These are phyloP conservation scores for Fusarium sp. DNA, from an alignment of 2,329 filamentous ascomycete species.

Conservation along the genomic window DNA sequence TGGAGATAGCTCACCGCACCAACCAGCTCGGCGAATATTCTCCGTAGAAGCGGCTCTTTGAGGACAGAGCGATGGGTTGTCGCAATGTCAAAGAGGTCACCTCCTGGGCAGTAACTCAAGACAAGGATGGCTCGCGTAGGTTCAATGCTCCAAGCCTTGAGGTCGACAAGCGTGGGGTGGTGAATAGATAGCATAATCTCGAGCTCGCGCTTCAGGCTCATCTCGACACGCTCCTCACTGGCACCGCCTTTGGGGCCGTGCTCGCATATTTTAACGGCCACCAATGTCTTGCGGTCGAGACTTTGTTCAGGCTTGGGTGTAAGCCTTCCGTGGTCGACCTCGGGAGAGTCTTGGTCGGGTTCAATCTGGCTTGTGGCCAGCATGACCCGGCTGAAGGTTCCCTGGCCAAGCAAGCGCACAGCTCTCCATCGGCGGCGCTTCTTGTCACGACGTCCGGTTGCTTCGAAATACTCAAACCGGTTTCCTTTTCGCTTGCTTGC, in stretches of 20 bases:
- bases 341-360: constrained; percentile 56
- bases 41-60: constrained; percentile 73
- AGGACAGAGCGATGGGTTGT: constrained; percentile 75
- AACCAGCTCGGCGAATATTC: constrained; percentile 91
- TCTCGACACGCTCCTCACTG: constrained; percentile 91
- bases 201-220: constrained; percentile 91
- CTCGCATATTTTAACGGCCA: constrained; percentile 95
- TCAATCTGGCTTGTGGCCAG: constrained; percentile 82
- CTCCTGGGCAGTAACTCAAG: constrained; percentile 90
- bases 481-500: constrained; percentile 55
- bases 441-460: constrained; percentile 70
- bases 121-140: constrained; percentile 84
- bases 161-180: constrained; percentile 88
- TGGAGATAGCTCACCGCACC: constrained; percentile 88
- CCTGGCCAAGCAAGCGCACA: constrained; percentile 83
- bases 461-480: constrained; percentile 72
- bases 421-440: constrained; percentile 82
- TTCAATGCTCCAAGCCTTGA: constrained; percentile 92
- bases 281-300: constrained; percentile 77
- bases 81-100: constrained; percentile 93
- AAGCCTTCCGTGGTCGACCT: constrained; percentile 47
- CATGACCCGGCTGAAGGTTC: constrained; percentile 94
- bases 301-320: constrained; percentile 45
- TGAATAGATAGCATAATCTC: constrained; percentile 90
- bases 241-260: constrained; percentile 93